Base-by-base conservation (phyloP, 2,329 filamentous ascomycete species). In the Fusarium sp. region DNA sequence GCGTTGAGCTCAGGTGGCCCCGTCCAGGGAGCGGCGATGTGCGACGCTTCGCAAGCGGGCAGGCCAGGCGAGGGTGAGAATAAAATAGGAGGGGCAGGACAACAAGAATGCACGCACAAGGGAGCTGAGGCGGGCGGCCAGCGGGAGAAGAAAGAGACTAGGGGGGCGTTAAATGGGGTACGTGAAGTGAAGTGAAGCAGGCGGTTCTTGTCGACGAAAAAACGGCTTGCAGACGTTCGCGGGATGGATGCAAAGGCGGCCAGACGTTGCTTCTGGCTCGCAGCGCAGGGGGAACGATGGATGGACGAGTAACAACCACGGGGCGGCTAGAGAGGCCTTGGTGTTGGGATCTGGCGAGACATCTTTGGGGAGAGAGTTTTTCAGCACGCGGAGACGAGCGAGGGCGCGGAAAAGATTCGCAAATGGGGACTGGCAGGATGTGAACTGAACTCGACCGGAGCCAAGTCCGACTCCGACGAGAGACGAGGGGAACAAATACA, bases 371-470 rank as follows among this genome's bases (percentile, higher is more conserved):
- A 62, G 70, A 74, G 73, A 65, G 63, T 69, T 75, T 73, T 73
- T 69, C 27, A 68, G 62, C 58, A 64, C 64, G 62, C 62, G 61
- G 68, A 67, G 73, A 68, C 63, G 61, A 69, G 68, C 61, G 64
- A 74, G 72, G 73, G 65, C 70, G 63, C 69, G 63, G 62, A 74
- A 75, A 73, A 73, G 72, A 75, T 73, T 73, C 70, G 69, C 64
- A 66, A 73, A 75, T 73, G 68, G 73, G 71, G 70, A 75, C 71
- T 69, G 73, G 73, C 64, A 75, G 70, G 60, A 73, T 70, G 64
- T 73, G 67, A 75, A 74, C 64, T 69, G 72, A 74, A 73, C 65
- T 75, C 49, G 70, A 67, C 73, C 73, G 73, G 73, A 75, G 73
- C 70, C 69, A 74, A 74, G 73, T 65, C 73, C 73, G 73, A 46